Evolutionary conservation across 257 asterid genomes (phyloP).

Genomic region (Penstemon davidsonii): DNA sequence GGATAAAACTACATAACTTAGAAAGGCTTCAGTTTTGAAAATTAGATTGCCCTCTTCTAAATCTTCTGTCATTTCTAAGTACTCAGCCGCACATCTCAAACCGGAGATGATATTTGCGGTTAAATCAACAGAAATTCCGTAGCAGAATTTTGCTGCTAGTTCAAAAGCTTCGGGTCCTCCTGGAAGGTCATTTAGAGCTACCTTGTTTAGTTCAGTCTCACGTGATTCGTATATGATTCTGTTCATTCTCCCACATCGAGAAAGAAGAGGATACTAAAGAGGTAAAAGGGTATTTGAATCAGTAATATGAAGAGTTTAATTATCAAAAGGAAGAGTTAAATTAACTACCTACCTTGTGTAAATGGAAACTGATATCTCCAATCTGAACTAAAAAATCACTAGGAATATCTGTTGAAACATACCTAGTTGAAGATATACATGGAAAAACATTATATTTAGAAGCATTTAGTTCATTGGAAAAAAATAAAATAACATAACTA

Average conservation of each 20-base stretch:
- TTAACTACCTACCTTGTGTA: conserved; percentile 67
- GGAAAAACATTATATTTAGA: neutral
- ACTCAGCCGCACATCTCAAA: conserved; percentile 86
- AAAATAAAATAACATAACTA: neutral
- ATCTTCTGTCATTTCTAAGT: conserved; percentile 78
- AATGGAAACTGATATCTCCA: conserved; percentile 76
- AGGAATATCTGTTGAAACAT: conserved; percentile 83
- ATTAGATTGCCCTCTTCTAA: conserved; percentile 84
- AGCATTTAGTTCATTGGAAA: neutral
- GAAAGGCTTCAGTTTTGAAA: conserved; percentile 57
- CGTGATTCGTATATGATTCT: conserved; percentile 72
- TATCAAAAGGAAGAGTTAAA: too few relatives aligned
- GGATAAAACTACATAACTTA: conserved; percentile 51
- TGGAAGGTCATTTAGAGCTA: conserved; percentile 63
- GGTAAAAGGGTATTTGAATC: conserved; percentile 11
- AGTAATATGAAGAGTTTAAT: neutral
- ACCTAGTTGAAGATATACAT: conserved; percentile 48
- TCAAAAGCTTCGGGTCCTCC: conserved; percentile 89
- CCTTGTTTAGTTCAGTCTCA: conserved; percentile 48
- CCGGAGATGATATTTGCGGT: conserved; percentile 67
- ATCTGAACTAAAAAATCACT: conserved; percentile 81
- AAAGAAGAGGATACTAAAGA: conserved; percentile 77
- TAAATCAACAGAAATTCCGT: conserved; percentile 72
- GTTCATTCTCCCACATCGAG: conserved; percentile 86
- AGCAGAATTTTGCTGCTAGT: conserved; percentile 79